These are phyloP conservation scores for Verticillium longisporum DNA, from an alignment of 2,329 filamentous ascomycete genomes.

Conservation along the genomic window DNA sequence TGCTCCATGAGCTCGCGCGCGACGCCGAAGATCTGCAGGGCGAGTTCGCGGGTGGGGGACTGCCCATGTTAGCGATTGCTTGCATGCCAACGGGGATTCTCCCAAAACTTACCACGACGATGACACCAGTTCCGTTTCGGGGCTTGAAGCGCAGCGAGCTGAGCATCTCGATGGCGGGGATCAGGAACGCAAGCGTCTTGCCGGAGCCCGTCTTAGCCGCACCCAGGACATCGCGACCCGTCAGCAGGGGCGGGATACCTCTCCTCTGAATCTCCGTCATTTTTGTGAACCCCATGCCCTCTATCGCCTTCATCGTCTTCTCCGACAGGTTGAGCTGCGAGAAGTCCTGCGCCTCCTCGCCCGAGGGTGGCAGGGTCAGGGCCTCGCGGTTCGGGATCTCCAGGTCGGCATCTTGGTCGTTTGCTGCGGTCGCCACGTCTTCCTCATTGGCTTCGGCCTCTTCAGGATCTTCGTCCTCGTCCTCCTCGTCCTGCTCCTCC, in stretches of 20 bases:
- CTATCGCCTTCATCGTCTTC: conserved; percentile 80
- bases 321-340: conserved; percentile 78
- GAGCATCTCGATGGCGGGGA: conserved; percentile 91
- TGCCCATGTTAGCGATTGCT: neutral
- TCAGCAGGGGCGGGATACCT: conserved; percentile 80
- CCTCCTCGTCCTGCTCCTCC: conserved; percentile 19
- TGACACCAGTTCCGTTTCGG: conserved; percentile 84
- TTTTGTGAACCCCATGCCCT: conserved; percentile 85
- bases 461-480: conserved; percentile 14
- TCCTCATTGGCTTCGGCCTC: conserved; percentile 19
- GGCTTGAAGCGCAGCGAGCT: conserved; percentile 89
- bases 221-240: conserved; percentile 86
- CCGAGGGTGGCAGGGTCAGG: conserved; percentile 44
- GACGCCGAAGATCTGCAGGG: conserved; percentile 93
- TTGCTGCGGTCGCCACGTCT: conserved; percentile 16
- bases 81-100: no score
- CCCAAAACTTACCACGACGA: conserved; percentile 54
- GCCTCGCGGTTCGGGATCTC: conserved; percentile 28
- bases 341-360: conserved; percentile 63
- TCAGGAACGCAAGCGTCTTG: conserved; percentile 91
- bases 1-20: conserved; percentile 87
- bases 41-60: conserved; percentile 87
- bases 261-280: conserved; percentile 94
- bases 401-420: conserved; percentile 23
- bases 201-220: conserved; percentile 94